Base-by-base conservation (phyloP, 2,329 filamentous ascomycete species). In the Fusarium nurragi region DNA sequence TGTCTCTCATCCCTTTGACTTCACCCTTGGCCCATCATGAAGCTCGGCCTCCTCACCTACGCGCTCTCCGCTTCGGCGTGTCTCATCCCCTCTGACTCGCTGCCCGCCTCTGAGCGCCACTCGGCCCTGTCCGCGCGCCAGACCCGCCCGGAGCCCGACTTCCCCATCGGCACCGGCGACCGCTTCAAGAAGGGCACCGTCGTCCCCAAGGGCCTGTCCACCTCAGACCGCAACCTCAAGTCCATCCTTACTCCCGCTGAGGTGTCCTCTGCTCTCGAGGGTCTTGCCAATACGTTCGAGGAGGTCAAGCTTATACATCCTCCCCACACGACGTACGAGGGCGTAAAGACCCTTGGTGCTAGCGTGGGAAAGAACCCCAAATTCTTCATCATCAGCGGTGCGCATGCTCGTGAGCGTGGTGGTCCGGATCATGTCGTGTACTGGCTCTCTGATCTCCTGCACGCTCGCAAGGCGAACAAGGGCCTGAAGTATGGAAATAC, bases 331-430 rank as follows among this genome's bases (percentile, higher is more conserved):
- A 84, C 81, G 0, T 77, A 80, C 63, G 76, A 83, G 41, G 77
- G 77, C 22, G 76, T 77, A 4, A 73, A 72, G 5, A 73, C 81
- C 18, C 68, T 75, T 21, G 81, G 78, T 8, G 76, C 71, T n/a
- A 77, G 77, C 54, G 76, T 84, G 30, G 83, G 83, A 21, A 78
- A 78, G 18, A 54, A 70, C 12, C 82, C 83, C 66, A 78, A 81
- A 32, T 79, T 85, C 25, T 84, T 84, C 69, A 74, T 88, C 54
- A 82, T 82, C 57, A 81, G 80, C 38, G 83, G 78, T 23, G 80
- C 87, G 43, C 86, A 88, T 66, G 83, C 85, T 10, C 83, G 86
- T 22, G 86, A 88, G 74, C 81, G 86, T 11, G 85, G 85, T 23
- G 83, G 80, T 0, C 79, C 85, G 0, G 86, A 88, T 68, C 78